Percentiles rank a stretch among this genome's conserved stretches.
Evolutionary conservation across 169 alveolate genomes (phyloP).

Genomic region (Babesia divergens): DNA sequence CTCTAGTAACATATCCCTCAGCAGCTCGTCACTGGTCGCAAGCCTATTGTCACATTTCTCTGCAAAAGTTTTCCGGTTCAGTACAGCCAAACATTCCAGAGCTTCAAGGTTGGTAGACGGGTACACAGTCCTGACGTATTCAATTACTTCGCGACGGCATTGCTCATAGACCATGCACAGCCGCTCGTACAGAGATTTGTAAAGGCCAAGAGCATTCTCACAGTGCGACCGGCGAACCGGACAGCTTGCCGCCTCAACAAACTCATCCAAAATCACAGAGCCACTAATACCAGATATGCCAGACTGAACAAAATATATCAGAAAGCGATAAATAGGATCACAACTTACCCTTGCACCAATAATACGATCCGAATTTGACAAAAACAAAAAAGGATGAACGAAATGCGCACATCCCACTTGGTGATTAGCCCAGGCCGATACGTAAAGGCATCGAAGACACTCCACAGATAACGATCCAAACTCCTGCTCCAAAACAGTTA

Average conservation of each 20-base stretch:
- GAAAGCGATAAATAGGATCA: background rate
- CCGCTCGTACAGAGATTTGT: slow-evolving; percentile 43
- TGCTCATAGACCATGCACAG: background rate
- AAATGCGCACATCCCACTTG: slow-evolving; percentile 60
- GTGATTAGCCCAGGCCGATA: slow-evolving; percentile 55
- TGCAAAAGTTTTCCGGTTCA: background rate
- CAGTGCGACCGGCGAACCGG: slow-evolving; percentile 10
- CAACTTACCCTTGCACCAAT: slow-evolving; percentile 9
- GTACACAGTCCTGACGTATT: slow-evolving; percentile 3
- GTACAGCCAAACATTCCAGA: background rate
- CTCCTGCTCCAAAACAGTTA: slow-evolving; percentile 32
- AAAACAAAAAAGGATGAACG: slow-evolving; percentile 43
- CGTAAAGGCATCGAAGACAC: slow-evolving; percentile 42
- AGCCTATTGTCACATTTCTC: background rate
- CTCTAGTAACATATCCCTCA: slow-evolving; percentile 7
- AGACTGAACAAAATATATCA: slow-evolving; percentile 1
- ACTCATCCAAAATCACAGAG: slow-evolving; percentile 37
- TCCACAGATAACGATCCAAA: slow-evolving; percentile 53
- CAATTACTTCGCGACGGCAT: slow-evolving; percentile 4
- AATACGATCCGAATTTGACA: slow-evolving; percentile 38
- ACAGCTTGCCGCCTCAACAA: slow-evolving; percentile 30
- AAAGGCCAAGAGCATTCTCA: slow-evolving; percentile 20
- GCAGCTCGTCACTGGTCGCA: slow-evolving; percentile 10
- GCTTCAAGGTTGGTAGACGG: background rate
- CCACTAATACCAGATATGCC: slow-evolving; percentile 5